These are phyloP conservation scores for Arxiozyma telluris DNA, from an alignment of 1,139 yeast species.

Conservation along the genomic window DNA sequence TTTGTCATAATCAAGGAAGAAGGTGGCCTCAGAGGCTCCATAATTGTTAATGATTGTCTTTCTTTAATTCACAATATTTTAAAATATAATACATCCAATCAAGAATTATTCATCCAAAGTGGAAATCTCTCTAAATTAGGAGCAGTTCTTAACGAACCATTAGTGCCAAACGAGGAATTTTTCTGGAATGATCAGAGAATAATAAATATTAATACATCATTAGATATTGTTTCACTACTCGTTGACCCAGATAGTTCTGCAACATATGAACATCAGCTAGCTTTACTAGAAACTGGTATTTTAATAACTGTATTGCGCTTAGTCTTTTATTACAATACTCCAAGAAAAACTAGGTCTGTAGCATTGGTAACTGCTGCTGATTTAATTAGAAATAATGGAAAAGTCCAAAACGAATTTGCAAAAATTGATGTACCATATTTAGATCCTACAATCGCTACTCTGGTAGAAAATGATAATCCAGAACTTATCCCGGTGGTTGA, in stretches of 20 bases:
- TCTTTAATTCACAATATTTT: constrained; percentile 64
- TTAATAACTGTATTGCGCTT: constrained; percentile 58
- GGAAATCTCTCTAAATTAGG: constrained; percentile 64
- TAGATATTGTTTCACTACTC: constrained; percentile 67
- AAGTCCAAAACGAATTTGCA: constrained; percentile 60
- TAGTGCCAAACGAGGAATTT: constrained; percentile 39
- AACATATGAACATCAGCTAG: constrained; percentile 51
- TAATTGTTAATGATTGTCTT: constrained; percentile 83
- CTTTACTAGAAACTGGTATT: constrained; percentile 53
- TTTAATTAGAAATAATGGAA: constrained; percentile 54
- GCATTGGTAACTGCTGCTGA: constrained; percentile 74
- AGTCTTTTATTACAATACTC: constrained; percentile 57
- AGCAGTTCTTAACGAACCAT: constrained; percentile 52
- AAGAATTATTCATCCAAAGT: constrained; percentile 78
- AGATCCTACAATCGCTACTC: constrained; percentile 55
- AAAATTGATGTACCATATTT: constrained; percentile 85
- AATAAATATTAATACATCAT: constrained; percentile 53
- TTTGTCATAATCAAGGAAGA: constrained; percentile 74
- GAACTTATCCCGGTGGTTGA: constrained; percentile 51
- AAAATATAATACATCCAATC: constrained; percentile 82
- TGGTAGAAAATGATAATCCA: constrained; percentile 32
- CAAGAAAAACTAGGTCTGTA: constrained; percentile 51
- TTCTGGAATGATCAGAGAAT: constrained; percentile 69
- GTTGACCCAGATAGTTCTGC: constrained; percentile 69
- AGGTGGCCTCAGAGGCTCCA: constrained; percentile 87